Evolutionary conservation across 139 green algal species (phyloP).

Genomic region (Nannochloris sp.): DNA sequence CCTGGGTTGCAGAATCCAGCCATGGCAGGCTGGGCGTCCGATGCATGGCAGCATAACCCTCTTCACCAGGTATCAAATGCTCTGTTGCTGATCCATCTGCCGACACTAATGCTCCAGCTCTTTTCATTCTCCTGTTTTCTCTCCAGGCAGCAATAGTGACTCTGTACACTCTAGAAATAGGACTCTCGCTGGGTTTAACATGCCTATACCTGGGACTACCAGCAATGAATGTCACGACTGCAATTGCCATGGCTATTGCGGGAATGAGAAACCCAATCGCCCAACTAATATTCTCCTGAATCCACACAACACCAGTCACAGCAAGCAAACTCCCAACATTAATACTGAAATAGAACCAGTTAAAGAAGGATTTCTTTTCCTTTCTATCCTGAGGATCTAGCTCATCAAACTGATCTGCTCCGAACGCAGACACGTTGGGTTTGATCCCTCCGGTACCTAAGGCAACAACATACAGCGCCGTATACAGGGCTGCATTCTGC

Average conservation of each 20-base stretch:
- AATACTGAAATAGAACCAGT: conserved; percentile 97
- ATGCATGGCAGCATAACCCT: neutral
- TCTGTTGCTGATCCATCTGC: neutral
- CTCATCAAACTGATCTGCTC: conserved; percentile 95
- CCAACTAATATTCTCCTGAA: conserved; percentile 66
- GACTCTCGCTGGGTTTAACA: conserved; percentile 64
- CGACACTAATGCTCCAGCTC: neutral
- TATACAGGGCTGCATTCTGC: conserved; percentile 53
- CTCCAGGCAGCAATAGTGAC: conserved; percentile 56
- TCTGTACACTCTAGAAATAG: conserved; percentile 69
- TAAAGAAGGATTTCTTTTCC: conserved; percentile 92
- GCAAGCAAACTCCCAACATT: conserved; percentile 84
- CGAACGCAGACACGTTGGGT: conserved; percentile 93
- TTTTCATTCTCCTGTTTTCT: conserved; percentile 29
- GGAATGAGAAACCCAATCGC: conserved; percentile 81
- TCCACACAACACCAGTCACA: conserved; percentile 50
- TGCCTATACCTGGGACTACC: conserved; percentile 52
- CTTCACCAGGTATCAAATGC: neutral
- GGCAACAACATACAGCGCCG: conserved; percentile 72
- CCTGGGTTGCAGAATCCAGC: conserved; percentile 7
- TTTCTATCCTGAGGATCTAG: conserved; percentile 49
- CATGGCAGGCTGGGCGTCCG: conserved; percentile 2
- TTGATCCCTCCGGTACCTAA: conserved; percentile 96
- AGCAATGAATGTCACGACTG: conserved; percentile 66
- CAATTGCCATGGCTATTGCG: conserved; percentile 63